Evolutionary conservation across 176 grass and related monocot species (phyloP).

Genomic region (Carex parvula): DNA sequence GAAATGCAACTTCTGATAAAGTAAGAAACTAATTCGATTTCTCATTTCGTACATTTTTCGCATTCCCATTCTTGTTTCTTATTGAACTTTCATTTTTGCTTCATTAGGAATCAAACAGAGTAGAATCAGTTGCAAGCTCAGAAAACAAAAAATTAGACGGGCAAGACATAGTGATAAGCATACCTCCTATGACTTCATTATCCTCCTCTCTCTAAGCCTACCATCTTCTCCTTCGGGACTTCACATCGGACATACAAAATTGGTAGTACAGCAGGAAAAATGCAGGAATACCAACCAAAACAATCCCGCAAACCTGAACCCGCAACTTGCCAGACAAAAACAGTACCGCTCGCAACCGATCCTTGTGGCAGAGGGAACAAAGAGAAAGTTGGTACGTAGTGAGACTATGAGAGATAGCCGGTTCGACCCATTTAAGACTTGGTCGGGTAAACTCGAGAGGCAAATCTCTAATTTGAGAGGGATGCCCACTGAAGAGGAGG

Average conservation of each 20-base stretch:
- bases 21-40: background rate
- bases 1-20: conserved; percentile 14
- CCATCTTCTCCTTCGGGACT: conserved; percentile 72
- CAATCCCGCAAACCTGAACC: background rate
- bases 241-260: conserved; percentile 39
- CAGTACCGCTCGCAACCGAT: conserved; percentile 67
- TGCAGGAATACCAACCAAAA: background rate
- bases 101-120: background rate
- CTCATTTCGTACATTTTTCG: background rate
- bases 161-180: conserved; percentile 38
- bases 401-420: conserved; percentile 43
- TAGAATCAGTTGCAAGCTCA: background rate
- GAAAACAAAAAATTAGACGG: background rate
- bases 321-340: conserved; percentile 43
- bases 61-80: background rate
- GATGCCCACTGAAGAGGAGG: conserved; percentile 33
- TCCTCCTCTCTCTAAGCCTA: conserved; percentile 55
- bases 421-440: conserved; percentile 91
- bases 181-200: conserved; percentile 20
- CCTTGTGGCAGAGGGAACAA: conserved; percentile 5
- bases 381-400: conserved; percentile 19
- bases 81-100: background rate
- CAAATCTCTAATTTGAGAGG: conserved; percentile 86
- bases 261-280: background rate
- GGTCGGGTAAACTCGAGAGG: conserved; percentile 74